These are phyloP conservation scores for Aspergillus aculeatinus DNA, from an alignment of 2,329 filamentous ascomycete species.

Conservation along the genomic window DNA sequence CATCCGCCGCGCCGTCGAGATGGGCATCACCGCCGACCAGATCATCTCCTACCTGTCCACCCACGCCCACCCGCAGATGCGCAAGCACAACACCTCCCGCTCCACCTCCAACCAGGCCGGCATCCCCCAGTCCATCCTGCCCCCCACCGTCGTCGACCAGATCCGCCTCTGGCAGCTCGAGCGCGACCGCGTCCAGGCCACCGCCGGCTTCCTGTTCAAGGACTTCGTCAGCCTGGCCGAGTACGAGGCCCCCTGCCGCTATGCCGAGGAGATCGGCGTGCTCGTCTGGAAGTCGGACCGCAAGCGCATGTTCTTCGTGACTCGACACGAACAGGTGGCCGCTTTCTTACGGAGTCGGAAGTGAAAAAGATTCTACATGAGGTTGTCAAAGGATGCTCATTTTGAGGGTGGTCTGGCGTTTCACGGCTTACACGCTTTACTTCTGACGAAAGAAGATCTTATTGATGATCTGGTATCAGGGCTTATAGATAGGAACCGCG, in stretches of 20 bases:
- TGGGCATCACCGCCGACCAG: slow-evolving; percentile 91
- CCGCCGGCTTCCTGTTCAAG: slow-evolving; percentile 80
- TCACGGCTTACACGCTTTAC: too few species aligned
- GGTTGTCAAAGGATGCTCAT: too few species aligned
- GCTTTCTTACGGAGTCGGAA: slow-evolving; percentile 70
- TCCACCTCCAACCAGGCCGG: slow-evolving; percentile 41
- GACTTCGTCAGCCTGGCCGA: slow-evolving; percentile 75
- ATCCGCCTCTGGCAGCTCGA: slow-evolving; percentile 97
- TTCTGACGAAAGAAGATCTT: too few species aligned
- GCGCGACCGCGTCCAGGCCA: slow-evolving; percentile 87
- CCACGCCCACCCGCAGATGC: slow-evolving; percentile 94
- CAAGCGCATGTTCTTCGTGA: slow-evolving; percentile 86
- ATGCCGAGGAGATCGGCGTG: slow-evolving; percentile 89
- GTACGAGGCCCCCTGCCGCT: slow-evolving; percentile 53
- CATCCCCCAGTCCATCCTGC: slow-evolving; percentile 65
- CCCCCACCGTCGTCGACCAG: slow-evolving; percentile 95
- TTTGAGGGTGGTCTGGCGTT: too few species aligned
- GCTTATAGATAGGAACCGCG: too few species aligned
- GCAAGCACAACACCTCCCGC: slow-evolving; percentile 54
- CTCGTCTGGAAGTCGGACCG: slow-evolving; percentile 80
- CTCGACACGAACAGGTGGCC: slow-evolving; percentile 81
- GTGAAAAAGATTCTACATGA: slow-evolving; percentile 6
- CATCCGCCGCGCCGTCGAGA: slow-evolving; percentile 79
- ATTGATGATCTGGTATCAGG: too few species aligned
- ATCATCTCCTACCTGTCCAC: slow-evolving; percentile 90